Evolutionary conservation across 2,329 filamentous ascomycete species (phyloP).

Genomic region (Rhynchosporium graminicola): DNA sequence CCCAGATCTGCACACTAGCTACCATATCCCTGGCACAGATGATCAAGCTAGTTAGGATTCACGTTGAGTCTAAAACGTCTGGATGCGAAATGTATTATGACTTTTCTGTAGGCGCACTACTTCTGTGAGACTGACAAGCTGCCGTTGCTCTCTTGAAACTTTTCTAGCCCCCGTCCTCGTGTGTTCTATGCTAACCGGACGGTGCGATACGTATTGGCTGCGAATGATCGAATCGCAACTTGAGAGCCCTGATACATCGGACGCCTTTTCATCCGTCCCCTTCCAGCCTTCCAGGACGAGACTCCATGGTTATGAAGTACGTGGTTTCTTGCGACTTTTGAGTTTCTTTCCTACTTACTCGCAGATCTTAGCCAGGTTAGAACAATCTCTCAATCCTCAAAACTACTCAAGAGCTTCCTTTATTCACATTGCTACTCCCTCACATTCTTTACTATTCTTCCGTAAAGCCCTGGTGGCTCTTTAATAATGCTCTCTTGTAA

Average conservation of each 20-base stretch:
- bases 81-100: conserved; percentile 3
- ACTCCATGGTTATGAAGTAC: neutral
- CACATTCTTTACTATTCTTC: neutral
- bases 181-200: neutral
- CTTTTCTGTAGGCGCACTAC: neutral
- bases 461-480: conserved; percentile 10
- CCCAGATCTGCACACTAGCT: neutral
- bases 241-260: neutral
- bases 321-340: neutral
- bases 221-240: neutral
- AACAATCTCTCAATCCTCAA: neutral
- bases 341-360: neutral
- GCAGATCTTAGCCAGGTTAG: neutral
- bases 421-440: no score
- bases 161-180: neutral
- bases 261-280: neutral
- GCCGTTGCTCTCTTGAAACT: neutral
- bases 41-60: neutral
- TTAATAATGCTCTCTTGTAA: conserved; percentile 12
- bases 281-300: neutral
- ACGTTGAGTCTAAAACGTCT: neutral
- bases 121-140: neutral
- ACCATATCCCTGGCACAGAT: neutral
- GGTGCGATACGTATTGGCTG: neutral
- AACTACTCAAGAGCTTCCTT: no score